Evolutionary conservation across 768 basidiomycete genomes (phyloP), one percentile per base, ranked within the genome.

Genomic region (Coprinellus aureogranulatus): DNA sequence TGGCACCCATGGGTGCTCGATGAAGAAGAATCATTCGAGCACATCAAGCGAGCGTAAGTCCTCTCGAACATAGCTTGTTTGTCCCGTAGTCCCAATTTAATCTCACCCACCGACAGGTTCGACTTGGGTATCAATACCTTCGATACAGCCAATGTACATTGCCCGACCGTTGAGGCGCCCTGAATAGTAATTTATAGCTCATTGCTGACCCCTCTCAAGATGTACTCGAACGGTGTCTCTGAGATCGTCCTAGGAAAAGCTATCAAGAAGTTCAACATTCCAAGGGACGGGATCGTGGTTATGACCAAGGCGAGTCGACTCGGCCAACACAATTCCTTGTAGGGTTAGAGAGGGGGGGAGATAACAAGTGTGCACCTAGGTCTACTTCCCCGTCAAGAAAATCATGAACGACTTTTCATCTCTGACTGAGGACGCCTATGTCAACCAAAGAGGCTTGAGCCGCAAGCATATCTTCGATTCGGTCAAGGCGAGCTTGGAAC

Each of bases 211-310:
- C 41, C 14, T 22, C 16, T 22, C 6, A 5, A 44, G 41, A 22
- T 80, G 0, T 90, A 89, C 65, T 86, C 84, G 0, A 84, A 87
- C 61, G 87, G 87, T 1, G 68, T 75, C 5, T 86, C 84, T 0
- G 90, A 92, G 66, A 64, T 80, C 51, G 78, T 90, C 55, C 74
- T 90, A 22, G 89, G 89, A 3, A 86, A 87, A 62, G 88, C 84
- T 1, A 84, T 92, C 72, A 88, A 87, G 64, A 65, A 82, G 59
- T 77, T 81, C 58, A 68, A 84, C 25, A 74, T 89, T 6, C 88
- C 88, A 14, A 81, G 89, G 2, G 85, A 87, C 22, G 82, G 86
- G 61, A 83, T 91, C 46, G 89, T 92, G n/a, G 81, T 92, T 18
- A 79, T 92, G 76, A 90, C 90, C 47, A 91, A 92, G 73, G 83